Base-by-base conservation (phyloP, 352 stramenopile species). In the Pseudoperonospora humuli region DNA sequence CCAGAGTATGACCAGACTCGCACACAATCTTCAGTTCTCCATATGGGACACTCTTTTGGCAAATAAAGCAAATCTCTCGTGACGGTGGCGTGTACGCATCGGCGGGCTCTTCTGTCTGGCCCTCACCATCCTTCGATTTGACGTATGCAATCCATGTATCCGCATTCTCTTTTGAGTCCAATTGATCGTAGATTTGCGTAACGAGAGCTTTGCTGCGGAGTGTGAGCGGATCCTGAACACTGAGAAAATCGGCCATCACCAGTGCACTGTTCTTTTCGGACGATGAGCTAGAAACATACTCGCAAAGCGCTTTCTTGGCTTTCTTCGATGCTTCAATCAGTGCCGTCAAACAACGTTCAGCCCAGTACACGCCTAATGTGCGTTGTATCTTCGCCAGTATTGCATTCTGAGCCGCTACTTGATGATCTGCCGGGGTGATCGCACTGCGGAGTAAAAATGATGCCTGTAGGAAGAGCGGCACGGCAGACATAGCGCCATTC, bases 211-310 rank as follows among this genome's bases (percentile, higher is more conserved):
- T 57, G 24, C 44, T 61, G 6, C 38, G 43, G 13, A 42, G 19
- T 18, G 41, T 65, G 37, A 85, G 39, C n/a, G 61, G 61, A 24
- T 40, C 13, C 36, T 88, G 68, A 1, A 86, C 67, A 48, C 72
- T 86, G n/a, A 92, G 60, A 35, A 83, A 83, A 33, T 92, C 79
- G 4, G 75, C 75, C 79, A 92, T 89, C 21, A 67, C 46, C 41
- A 92, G 39, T 3, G 76, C 76, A n/a, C 70, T 82, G 10, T 55
- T 73, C 7, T 60, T 70, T 27, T 84, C 70, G 2, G 54, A 52
- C 24, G 39, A 18, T 0, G 60, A 75, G 23, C 35, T 35, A 6
- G 14, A 37, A 23, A 64, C 43, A 37, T 67, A 73, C 25, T 54
- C 55, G 19, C 35, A 3, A 34, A 71, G 42, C 14, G 38, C 9